Evolutionary conservation across 2,329 filamentous ascomycete species (phyloP), one percentile per base, ranked within the genome.

Genomic region (Ophiosphaerella narmari): DNA sequence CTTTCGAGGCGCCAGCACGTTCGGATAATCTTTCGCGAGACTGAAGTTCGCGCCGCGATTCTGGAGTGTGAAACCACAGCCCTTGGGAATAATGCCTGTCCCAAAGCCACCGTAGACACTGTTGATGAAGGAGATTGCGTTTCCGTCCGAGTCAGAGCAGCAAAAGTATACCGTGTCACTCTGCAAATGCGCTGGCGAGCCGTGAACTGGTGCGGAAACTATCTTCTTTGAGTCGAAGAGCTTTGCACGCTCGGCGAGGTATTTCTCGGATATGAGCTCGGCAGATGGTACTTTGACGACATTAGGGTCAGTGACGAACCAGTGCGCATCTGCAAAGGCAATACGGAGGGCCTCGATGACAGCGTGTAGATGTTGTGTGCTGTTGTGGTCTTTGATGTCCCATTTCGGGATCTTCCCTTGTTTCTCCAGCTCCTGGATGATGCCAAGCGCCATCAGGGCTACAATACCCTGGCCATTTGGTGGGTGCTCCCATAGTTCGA

Each of bases 391-490:
- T 2, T 80, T 75, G 1, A 82, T 74, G 0, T 72, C 75, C 73
- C 94, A 96, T 1, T 78, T 81, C 0, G 88, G 86, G 51, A 97
- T 91, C 63, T 85, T 85, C 34, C 87, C 88, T 13, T 81, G 78
- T 51, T 85, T 84, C 73, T 96, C 90, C 1, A 97, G 81, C 68
- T 92, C 86, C 70, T 97, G 87, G 41, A 99, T 79, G 59, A 97
- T 96, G 1, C 94, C 94, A 0, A 99, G 79, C 0, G 94, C 90
- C 87, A 97, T 96, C 29, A 97, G 78, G 0, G 94, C 94, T 2
- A 97, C 90, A 57, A 97, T 92, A 1, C 94, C 94, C 74, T 97
- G 94, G 0, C 94, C 92, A 65, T 97, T 97, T 7, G 94, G 94
- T 32, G 93, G 92, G 69, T 97, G 93, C 68, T 99, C 94, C 93